phyloP scores from a whole-genome alignment of 495 filamentous ascomycete species.

The Penicillium turbatum region DNA sequence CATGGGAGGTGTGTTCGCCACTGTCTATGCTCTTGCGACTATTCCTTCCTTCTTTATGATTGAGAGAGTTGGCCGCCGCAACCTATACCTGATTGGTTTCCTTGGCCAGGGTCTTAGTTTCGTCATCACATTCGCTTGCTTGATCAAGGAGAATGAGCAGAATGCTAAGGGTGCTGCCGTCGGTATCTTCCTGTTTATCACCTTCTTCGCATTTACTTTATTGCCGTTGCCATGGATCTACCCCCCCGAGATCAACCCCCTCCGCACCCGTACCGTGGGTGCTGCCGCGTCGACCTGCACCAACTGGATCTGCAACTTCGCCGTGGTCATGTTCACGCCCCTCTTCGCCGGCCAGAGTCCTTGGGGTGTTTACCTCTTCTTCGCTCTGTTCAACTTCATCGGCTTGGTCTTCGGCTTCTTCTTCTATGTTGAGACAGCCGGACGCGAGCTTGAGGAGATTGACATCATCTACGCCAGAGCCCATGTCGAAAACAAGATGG shows the following conservation, averaged over 20 bases:
- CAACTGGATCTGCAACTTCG: conserved; percentile 69
- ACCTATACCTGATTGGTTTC: conserved; percentile 66
- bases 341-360: conserved; percentile 25
- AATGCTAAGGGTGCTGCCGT: conserved; percentile 37
- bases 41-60: conserved; percentile 64
- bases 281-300: conserved; percentile 62
- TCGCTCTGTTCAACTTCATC: conserved; percentile 61
- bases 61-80: conserved; percentile 67
- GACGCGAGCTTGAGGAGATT: conserved; percentile 71
- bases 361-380: conserved; percentile 53
- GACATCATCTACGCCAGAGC: conserved; percentile 50
- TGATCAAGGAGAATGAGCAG: conserved; percentile 19
- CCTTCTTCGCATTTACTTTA: conserved; percentile 39
- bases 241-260: conserved; percentile 65
- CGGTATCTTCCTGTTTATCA: conserved; percentile 40
- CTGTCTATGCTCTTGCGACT: conserved; percentile 64
- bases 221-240: conserved; percentile 65
- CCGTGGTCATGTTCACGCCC: conserved; percentile 64
- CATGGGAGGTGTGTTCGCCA: conserved; percentile 71
- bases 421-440: conserved; percentile 67
- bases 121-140: conserved; percentile 35
- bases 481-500: conserved; percentile 33
- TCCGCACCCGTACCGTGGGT: conserved; percentile 61
- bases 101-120: conserved; percentile 49
- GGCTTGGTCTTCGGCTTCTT: conserved; percentile 61